Conservation (phyloP, 805 yeast species). For the Candida germanica region DNA sequence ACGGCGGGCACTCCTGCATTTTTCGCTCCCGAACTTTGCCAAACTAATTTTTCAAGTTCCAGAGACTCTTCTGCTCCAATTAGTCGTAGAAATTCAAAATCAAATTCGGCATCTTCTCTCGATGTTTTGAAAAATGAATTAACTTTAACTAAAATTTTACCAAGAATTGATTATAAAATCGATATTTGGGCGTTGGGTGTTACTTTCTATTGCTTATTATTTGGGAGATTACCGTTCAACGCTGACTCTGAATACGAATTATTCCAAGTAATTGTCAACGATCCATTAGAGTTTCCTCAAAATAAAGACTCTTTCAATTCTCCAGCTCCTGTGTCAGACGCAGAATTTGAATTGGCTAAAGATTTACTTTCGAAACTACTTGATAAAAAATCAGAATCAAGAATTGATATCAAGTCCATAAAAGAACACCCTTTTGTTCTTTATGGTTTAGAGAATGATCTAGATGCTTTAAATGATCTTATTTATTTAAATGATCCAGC, state of each 20-base stretch:
- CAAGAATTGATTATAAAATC: conserved; percentile 72
- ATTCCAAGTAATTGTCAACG: conserved; percentile 74
- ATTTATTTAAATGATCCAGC: conserved; percentile 26
- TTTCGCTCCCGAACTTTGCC: conserved; percentile 90
- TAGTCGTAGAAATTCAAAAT: conserved; percentile 3
- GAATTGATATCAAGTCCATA: conserved; percentile 70
- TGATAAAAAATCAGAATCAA: conserved; percentile 61
- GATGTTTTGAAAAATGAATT: conserved; percentile 22
- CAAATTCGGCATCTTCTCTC: conserved; percentile 18
- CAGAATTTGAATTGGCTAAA: conserved; percentile 46
- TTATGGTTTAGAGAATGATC: conserved; percentile 37
- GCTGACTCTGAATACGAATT: conserved; percentile 84
- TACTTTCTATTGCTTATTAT: conserved; percentile 80
- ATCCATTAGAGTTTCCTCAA: conserved; percentile 56
- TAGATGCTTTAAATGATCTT: conserved; percentile 34
- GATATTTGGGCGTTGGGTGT: conserved; percentile 99
- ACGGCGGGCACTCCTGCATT: conserved; percentile 98
- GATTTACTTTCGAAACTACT: conserved; percentile 63
- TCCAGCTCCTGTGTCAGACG: conserved; percentile 35
- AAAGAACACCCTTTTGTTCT: conserved; percentile 70
- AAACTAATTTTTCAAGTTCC: conserved; percentile 42
- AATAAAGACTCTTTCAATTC: conserved; percentile 31
- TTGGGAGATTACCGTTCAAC: conserved; percentile 86
- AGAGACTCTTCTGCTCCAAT: conserved; percentile 4
- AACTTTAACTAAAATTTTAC: conserved; percentile 21